Percentiles rank a stretch among this genome's conserved stretches.
Evolutionary conservation across 2,329 filamentous ascomycete genomes (phyloP).

Genomic region (Lachnellula occidentalis): DNA sequence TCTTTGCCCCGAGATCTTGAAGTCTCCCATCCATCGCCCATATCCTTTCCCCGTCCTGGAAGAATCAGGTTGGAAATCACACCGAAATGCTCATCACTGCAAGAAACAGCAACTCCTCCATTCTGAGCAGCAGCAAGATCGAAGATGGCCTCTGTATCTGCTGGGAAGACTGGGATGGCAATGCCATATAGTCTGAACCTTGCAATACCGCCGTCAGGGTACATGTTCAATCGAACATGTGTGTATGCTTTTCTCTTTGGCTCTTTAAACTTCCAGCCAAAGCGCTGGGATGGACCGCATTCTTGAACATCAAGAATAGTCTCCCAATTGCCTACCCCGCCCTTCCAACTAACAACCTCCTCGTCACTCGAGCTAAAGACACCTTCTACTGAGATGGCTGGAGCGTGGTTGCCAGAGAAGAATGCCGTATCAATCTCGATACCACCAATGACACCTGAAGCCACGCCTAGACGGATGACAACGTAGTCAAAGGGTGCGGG

Average conservation of each 20-base stretch:
- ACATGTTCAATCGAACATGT: slow-evolving; percentile 78
- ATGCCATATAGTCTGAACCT: slow-evolving; percentile 72
- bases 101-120: slow-evolving; percentile 68
- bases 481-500: slow-evolving; percentile 60
- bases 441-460: slow-evolving; percentile 66
- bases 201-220: slow-evolving; percentile 78
- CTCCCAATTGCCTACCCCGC: slow-evolving; percentile 60
- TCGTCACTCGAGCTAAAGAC: slow-evolving; percentile 62
- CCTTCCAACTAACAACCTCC: slow-evolving; percentile 59
- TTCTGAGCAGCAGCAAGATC: slow-evolving; percentile 76
- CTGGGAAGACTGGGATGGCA: slow-evolving; percentile 70
- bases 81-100: slow-evolving; percentile 81
- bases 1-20: slow-evolving; percentile 64
- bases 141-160: slow-evolving; percentile 58
- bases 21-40: slow-evolving; percentile 88
- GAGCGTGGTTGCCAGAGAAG: slow-evolving; percentile 79
- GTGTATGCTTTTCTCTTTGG: slow-evolving; percentile 65
- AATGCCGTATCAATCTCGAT: slow-evolving; percentile 77
- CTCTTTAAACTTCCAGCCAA: slow-evolving; percentile 62
- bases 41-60: slow-evolving; percentile 72
- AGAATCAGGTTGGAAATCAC: slow-evolving; percentile 76
- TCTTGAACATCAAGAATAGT: slow-evolving; percentile 63
- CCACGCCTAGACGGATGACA: slow-evolving; percentile 59
- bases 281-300: slow-evolving; percentile 68
- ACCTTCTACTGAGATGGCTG: slow-evolving; percentile 72